Base-by-base conservation (phyloP, 164 flowering plant species). In the Vitis cinerea region DNA sequence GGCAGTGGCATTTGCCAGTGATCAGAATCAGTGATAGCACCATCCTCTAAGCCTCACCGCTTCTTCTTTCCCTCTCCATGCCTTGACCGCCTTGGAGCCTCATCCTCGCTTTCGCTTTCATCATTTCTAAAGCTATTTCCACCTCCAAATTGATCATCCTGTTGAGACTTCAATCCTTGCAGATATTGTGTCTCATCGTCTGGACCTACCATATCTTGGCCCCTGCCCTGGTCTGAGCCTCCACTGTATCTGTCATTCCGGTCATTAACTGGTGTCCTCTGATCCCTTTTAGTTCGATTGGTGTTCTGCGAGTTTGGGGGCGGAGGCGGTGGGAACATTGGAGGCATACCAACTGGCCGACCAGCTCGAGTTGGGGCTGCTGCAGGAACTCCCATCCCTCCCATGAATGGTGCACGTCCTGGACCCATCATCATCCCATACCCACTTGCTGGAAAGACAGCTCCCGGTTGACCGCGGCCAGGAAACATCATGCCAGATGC, bases 91-190 rank as follows among this genome's bases (percentile, higher is more conserved):
- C 99, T 81, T 0, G 98, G 99, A 10, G 98, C 99, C 80, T 95
- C 99, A 70, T 95, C 98, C 81, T 95, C 99, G 29, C 98, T 94
- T 72, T 90, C 98, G 57, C 97, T 94, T 9, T 90, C 98, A 29
- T 89, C 96, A 68, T 88, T 85, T 67, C 83, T 81, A 37, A 82
- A 77, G 74, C 65, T 81, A 70, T 74, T 86, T 16, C 83, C 83
- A 30, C 54, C 75, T 54, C 79, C 90, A 77, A 78, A 83, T 31
- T 81, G 82, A 59, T 85, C 90, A 51, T 81, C 88, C 2, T 71
- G 79, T 64, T 79, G 81, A 50, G 74, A 71, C 69, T 71, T 87
- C 10, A 54, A 64, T 64, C 83, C 82, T 56, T 80, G 83, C 64
- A 80, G 83, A 79, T 81, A 74, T 57, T 63, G 80, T 10, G 65